Evolutionary conservation across 1,284 basidiomycete genomes (phyloP), one percentile per base, ranked within the genome.

Genomic region (Malassezia yamatoensis): DNA sequence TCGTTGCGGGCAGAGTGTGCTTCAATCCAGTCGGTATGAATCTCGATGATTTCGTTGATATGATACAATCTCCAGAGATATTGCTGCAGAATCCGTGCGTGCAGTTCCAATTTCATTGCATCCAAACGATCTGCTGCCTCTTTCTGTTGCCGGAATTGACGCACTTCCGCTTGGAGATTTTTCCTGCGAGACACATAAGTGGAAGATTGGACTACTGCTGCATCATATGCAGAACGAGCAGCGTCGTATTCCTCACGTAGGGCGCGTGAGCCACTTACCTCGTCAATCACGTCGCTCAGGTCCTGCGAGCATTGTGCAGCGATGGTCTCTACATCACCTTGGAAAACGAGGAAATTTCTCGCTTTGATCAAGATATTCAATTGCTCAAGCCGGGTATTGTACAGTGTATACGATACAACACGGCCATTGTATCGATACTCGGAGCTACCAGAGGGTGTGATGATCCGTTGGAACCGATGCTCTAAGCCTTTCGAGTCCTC

Each of bases 321-420:
- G 44, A 99, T 88, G 2, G 90, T 88, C 77, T 98, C 94, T 37
- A 99, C 94, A 74, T 98, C 94, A 53, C 94, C 94, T 76, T 74
- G 72, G 78, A 99, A 99, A n/a, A 98, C 94, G 52, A 98, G 84
- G 72, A 98, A 98, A 79, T 98, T 98, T 78, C 96, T 96, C 18
- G 94, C 94, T 77, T 96, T 96, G 72, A 98, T 91, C 53, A 98
- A 86, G 68, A 99, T 89, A 72, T 96, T 96, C 61, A 72, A 67
- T 47, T 66, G 62, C 48, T 68, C 64, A 5, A 74, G 66, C 44
- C 60, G 62, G 3, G 51, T 40, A 45, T 68, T 72, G 62, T 74
- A 74, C 40, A 64, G 62, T 4, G 60, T 53, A 21, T 67, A 63
- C 34, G 63, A 58, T 11, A 63, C 62, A 10, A 60, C 52, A 16